phyloP scores from a whole-genome alignment of 1,139 yeast species.

The Magnusiomyces paraingens region DNA sequence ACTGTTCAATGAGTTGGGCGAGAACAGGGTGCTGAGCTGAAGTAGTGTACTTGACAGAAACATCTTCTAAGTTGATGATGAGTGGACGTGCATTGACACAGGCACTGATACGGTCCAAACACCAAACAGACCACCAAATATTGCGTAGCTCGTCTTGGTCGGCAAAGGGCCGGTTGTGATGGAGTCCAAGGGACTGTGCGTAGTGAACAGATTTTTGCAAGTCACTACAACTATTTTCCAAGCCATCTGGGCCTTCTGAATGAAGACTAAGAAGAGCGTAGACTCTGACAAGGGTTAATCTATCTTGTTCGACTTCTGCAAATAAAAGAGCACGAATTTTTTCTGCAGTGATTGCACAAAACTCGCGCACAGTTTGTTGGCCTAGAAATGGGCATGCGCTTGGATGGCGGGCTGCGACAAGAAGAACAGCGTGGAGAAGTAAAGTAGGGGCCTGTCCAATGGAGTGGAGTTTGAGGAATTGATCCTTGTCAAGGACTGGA shows the following conservation, averaged over 20 bases:
- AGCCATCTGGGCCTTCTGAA: slow-evolving; percentile 37
- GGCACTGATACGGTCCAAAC: slow-evolving; percentile 38
- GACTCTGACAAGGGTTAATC: slow-evolving; percentile 36
- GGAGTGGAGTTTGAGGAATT: slow-evolving; percentile 34
- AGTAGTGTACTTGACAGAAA: slow-evolving; percentile 32
- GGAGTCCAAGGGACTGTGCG: slow-evolving; percentile 37
- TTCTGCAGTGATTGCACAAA: slow-evolving; percentile 31
- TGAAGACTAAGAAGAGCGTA: slow-evolving; percentile 31
- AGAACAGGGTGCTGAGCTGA: slow-evolving; percentile 25
- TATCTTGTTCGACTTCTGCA: slow-evolving; percentile 40
- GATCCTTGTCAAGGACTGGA: slow-evolving; percentile 36
- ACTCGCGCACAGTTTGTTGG: slow-evolving; percentile 31
- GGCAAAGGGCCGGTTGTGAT: slow-evolving; percentile 33
- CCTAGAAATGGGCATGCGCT: slow-evolving; percentile 32
- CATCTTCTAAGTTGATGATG: slow-evolving; percentile 36
- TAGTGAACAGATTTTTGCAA: slow-evolving; percentile 36
- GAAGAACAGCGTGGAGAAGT: slow-evolving; percentile 36
- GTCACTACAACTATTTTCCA: slow-evolving; percentile 38
- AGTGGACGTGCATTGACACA: slow-evolving; percentile 38
- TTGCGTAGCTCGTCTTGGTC: slow-evolving; percentile 31
- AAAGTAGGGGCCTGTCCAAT: slow-evolving; percentile 37
- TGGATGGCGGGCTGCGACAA: slow-evolving; percentile 38
- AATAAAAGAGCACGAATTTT: slow-evolving; percentile 39
- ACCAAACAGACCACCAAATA: slow-evolving; percentile 40
- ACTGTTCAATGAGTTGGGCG: slow-evolving; percentile 31